Percentiles rank a stretch among this genome's conserved stretches.
These are phyloP conservation scores for Lasiosphaeria hispida DNA, from an alignment of 495 filamentous ascomycete genomes.

Conservation along the genomic window DNA sequence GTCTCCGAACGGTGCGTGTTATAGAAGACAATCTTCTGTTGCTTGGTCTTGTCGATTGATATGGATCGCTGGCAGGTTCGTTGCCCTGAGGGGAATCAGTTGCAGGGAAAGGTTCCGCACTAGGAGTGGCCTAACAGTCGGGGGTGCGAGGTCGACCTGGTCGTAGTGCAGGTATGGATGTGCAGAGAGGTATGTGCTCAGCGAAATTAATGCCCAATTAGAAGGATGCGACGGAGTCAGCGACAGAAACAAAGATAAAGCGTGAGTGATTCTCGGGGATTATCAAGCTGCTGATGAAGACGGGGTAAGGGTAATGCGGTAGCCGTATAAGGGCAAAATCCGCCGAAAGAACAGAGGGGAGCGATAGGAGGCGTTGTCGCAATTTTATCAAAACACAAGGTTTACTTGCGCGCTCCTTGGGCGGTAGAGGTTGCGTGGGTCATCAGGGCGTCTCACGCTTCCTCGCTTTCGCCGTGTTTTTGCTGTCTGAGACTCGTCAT, in stretches of 20 bases:
- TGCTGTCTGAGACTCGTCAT: background rate
- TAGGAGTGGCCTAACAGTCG: background rate
- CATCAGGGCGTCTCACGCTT: conserved; percentile 13
- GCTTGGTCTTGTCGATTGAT: conserved; percentile 11
- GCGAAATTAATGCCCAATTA: no score
- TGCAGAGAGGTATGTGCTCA: no score
- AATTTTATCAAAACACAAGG: conserved; percentile 5
- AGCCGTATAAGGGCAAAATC: no score
- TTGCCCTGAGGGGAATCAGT: background rate
- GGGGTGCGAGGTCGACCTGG: background rate
- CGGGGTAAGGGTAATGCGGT: no score
- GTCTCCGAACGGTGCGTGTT: conserved; percentile 35
- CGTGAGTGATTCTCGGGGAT: no score
- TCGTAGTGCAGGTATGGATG: background rate
- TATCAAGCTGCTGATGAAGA: no score
- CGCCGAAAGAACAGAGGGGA: no score
- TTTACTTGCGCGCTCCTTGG: background rate
- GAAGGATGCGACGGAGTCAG: no score
- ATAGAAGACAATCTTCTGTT: conserved; percentile 27
- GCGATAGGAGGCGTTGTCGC: background rate
- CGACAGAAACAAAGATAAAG: no score
- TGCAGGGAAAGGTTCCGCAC: conserved; percentile 1
- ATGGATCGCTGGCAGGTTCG: background rate
- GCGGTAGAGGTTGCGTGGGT: background rate
- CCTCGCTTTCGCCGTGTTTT: background rate